Evolutionary conservation across 345 rosid genomes (phyloP).

Genomic region (Populus pruinosa): DNA sequence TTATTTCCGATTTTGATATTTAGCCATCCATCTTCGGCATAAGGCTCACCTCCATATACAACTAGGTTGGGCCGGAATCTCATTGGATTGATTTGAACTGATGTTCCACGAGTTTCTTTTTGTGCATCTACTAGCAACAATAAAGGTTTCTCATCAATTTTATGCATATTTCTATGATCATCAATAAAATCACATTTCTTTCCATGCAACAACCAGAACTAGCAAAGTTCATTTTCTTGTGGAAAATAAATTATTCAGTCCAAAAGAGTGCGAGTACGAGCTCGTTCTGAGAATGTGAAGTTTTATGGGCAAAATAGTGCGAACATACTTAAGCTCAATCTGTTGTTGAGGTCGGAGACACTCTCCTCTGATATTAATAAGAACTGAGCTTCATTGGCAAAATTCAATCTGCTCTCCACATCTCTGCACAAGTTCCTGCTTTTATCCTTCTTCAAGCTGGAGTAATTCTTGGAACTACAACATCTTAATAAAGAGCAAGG

Average conservation of each 20-base stretch:
- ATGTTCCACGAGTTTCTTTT: constrained; percentile 18
- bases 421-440: constrained; percentile 55
- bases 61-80: constrained; percentile 90
- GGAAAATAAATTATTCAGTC: not conserved
- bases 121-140: constrained; percentile 33
- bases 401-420: constrained; percentile 54
- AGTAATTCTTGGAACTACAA: constrained; percentile 34
- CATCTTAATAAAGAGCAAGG: constrained; percentile 62
- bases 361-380: constrained; percentile 82
- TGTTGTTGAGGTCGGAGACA: constrained; percentile 62
- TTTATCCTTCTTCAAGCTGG: constrained; percentile 36
- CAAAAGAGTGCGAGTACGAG: not conserved
- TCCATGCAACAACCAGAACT: not conserved
- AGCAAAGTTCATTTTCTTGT: not conserved
- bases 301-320: not conserved
- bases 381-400: constrained; percentile 91
- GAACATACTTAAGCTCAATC: constrained; percentile 54
- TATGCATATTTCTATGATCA: not conserved
- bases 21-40: constrained; percentile 80
- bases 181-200: not conserved
- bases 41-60: constrained; percentile 73
- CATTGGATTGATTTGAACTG: constrained; percentile 42
- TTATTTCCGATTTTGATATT: constrained; percentile 57
- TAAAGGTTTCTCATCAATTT: not conserved
- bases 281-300: not conserved